A percentile compares a stretch with the other conserved stretches of the same genome.
Conservation (phyloP, 2,329 filamentous ascomycete genomes). For the Diaporthe ilicicola region DNA sequence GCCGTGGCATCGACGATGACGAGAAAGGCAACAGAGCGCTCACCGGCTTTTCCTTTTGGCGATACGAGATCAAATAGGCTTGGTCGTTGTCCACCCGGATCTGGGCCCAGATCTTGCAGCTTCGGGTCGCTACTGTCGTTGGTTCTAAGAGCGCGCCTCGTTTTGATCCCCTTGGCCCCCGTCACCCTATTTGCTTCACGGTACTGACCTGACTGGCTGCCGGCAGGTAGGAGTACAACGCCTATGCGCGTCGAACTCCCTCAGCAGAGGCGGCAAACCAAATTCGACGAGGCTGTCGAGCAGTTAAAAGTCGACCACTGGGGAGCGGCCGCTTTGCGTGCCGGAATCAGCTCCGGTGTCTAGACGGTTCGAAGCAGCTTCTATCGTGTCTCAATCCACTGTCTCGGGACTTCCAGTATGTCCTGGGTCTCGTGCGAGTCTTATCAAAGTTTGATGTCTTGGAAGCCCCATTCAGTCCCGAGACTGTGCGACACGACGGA, state of each 20-base stretch:
- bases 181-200: neutral
- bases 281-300: neutral
- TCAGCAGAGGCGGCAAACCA: neutral
- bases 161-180: neutral
- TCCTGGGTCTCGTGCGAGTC: neutral
- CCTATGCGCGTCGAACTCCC: neutral
- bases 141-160: neutral
- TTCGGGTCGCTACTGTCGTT: neutral
- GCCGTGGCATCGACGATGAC: neutral
- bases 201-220: neutral
- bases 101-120: neutral
- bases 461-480: neutral
- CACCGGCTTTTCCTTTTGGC: neutral
- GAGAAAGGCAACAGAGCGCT: neutral
- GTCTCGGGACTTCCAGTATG: neutral
- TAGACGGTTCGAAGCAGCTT: neutral
- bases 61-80: neutral
- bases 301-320: neutral
- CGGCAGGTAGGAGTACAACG: neutral
- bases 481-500: neutral
- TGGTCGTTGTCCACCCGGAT: neutral
- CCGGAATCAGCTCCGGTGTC: neutral
- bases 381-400: constrained; percentile 1
- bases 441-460: neutral
- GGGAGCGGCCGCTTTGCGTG: neutral